Evolutionary conservation across 2,329 filamentous ascomycete species (phyloP).

Genomic region (Hymenoscyphus albidus): DNA sequence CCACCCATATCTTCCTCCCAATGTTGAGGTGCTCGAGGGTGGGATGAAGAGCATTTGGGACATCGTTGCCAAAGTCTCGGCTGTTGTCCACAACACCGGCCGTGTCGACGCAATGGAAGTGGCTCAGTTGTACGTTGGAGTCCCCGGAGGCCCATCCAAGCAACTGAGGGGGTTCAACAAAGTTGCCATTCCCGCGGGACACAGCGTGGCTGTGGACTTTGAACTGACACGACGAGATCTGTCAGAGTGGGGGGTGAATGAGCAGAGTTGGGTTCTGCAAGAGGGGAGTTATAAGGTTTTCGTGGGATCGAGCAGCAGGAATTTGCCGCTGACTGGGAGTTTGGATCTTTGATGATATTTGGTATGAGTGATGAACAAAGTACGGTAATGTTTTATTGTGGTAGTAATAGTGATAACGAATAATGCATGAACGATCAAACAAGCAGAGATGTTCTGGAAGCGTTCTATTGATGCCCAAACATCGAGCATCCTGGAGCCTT

Average conservation of each 20-base stretch:
- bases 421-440: not conserved
- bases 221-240: slow-evolving; percentile 58
- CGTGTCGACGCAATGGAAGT: slow-evolving; percentile 33
- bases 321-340: slow-evolving; percentile 16
- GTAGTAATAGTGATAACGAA: not conserved
- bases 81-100: slow-evolving; percentile 52
- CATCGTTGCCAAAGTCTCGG: slow-evolving; percentile 45
- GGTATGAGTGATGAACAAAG: not conserved
- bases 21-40: slow-evolving; percentile 47
- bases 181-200: slow-evolving; percentile 45
- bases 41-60: slow-evolving; percentile 55
- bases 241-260: slow-evolving; percentile 58
- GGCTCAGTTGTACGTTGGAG: slow-evolving; percentile 33
- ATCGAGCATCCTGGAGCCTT: not conserved
- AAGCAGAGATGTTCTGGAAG: not conserved
- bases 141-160: slow-evolving; percentile 46
- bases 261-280: slow-evolving; percentile 54
- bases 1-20: slow-evolving; percentile 35
- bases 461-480: not conserved
- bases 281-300: slow-evolving; percentile 22
- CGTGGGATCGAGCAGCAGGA: slow-evolving; percentile 25
- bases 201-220: slow-evolving; percentile 46
- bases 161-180: slow-evolving; percentile 64
- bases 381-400: not conserved
- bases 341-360: slow-evolving; percentile 3